A percentile compares a stretch with the other conserved stretches of the same genome.
These are phyloP conservation scores for Gloeophyllum trabeum DNA, from an alignment of 768 basidiomycete species.

Conservation along the genomic window DNA sequence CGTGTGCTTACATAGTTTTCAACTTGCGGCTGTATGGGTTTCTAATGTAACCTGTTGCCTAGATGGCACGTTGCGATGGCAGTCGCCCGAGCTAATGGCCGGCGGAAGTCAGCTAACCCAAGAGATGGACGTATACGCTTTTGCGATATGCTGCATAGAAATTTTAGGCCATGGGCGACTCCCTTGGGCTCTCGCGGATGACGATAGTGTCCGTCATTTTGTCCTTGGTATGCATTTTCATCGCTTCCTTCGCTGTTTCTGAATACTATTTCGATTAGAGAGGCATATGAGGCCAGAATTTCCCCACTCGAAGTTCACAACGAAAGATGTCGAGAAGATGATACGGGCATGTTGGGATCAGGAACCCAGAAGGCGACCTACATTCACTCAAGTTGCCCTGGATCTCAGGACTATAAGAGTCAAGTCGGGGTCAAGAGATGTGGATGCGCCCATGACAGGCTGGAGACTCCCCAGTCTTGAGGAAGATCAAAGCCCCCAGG, in stretches of 20 bases:
- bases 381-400: slow-evolving; percentile 36
- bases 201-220: slow-evolving; percentile 17
- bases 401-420: slow-evolving; percentile 34
- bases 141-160: slow-evolving; percentile 24
- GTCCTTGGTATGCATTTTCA: slow-evolving; percentile 14
- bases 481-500: no score
- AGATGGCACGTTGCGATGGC: slow-evolving; percentile 47
- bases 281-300: slow-evolving; percentile 19
- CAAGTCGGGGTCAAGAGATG: slow-evolving; percentile 11
- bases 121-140: slow-evolving; percentile 27
- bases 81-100: slow-evolving; percentile 26
- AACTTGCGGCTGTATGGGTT: no score
- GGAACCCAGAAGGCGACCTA: slow-evolving; percentile 37
- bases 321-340: slow-evolving; percentile 27
- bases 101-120: slow-evolving; percentile 20
- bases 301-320: slow-evolving; percentile 24
- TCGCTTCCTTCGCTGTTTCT: neutral
- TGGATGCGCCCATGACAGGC: no score
- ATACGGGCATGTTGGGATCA: slow-evolving; percentile 47
- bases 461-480: no score
- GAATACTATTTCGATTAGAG: slow-evolving; percentile 21
- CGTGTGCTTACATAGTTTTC: no score
- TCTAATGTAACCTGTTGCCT: slow-evolving; percentile 2
- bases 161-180: slow-evolving; percentile 22
- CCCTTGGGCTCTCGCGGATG: slow-evolving; percentile 19